Percentiles rank a stretch among this genome's conserved stretches.
phyloP scores from a whole-genome alignment of 2,329 filamentous ascomycete species.

The Fusarium avenaceum region DNA sequence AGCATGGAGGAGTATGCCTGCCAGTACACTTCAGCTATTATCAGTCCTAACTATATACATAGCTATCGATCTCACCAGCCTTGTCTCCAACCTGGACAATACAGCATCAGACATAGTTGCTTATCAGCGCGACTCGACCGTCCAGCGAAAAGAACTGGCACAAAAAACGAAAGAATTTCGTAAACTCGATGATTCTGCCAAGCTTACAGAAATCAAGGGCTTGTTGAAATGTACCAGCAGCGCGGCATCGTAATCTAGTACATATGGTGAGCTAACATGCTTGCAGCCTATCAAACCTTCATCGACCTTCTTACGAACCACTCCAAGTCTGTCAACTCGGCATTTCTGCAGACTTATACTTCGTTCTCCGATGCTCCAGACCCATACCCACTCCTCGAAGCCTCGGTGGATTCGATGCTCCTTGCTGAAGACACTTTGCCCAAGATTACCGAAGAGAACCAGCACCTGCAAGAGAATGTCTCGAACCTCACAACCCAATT shows the following conservation, averaged over 20 bases:
- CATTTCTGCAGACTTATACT: slow-evolving; percentile 93
- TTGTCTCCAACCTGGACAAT: slow-evolving; percentile 88
- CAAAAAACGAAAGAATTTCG: slow-evolving; percentile 99
- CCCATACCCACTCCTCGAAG: slow-evolving; percentile 95
- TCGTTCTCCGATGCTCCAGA: slow-evolving; percentile 95
- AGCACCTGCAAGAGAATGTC: slow-evolving; percentile 85
- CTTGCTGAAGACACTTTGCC: slow-evolving; percentile 93
- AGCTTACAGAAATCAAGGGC: slow-evolving; percentile 88
- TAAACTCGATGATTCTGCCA: slow-evolving; percentile 89
- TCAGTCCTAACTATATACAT: slow-evolving; percentile 45
- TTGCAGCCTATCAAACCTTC: slow-evolving; percentile 91
- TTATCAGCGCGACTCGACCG: slow-evolving; percentile 93
- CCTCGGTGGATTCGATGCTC: slow-evolving; percentile 93
- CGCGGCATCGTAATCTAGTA: background rate
- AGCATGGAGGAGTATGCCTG: slow-evolving; percentile 86
- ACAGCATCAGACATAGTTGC: slow-evolving; percentile 95
- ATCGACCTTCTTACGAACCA: slow-evolving; percentile 97
- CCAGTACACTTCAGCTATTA: background rate
- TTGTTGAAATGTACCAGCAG: slow-evolving; percentile 79
- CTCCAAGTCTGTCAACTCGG: slow-evolving; percentile 92
- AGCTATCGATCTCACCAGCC: slow-evolving; percentile 89
- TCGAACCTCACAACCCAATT: slow-evolving; percentile 81
- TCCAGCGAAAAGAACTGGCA: slow-evolving; percentile 96
- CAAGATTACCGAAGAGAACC: slow-evolving; percentile 88
- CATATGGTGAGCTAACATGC: slow-evolving; percentile 19